These are phyloP conservation scores for Pugionium cornutum DNA, from an alignment of 345 rosid genomes.

Conservation along the genomic window DNA sequence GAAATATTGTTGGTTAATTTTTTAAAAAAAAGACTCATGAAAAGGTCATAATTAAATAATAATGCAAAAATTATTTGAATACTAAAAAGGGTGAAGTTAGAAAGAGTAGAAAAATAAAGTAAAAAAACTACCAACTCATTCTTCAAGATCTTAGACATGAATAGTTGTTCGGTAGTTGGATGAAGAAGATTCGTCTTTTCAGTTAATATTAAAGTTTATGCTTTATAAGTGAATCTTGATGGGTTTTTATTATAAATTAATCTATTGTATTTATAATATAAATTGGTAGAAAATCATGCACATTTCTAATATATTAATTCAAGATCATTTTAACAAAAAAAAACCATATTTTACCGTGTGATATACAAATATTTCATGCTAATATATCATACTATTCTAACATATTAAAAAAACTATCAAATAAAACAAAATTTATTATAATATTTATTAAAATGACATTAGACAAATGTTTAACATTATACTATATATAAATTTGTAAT, in stretches of 20 bases:
- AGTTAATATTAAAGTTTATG: slow-evolving; percentile 18
- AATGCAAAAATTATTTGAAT: neutral
- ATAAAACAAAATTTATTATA: no score
- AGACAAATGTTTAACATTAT: no score
- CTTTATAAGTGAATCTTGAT: slow-evolving; percentile 21
- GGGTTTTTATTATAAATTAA: slow-evolving; percentile 4
- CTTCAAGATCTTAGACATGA: slow-evolving; percentile 18
- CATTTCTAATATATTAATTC: no score
- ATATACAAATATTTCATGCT: no score
- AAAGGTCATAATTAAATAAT: neutral
- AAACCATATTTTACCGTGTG: no score
- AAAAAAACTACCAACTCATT: slow-evolving; percentile 16
- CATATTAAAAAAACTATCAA: no score
- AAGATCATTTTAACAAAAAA: no score
- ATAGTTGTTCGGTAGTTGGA: slow-evolving; percentile 24
- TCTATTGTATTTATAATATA: neutral
- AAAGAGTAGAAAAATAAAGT: neutral
- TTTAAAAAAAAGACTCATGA: neutral
- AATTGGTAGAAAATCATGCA: neutral
- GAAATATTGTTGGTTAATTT: neutral
- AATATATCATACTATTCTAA: no score
- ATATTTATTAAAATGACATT: no score
- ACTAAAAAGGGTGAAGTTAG: neutral
- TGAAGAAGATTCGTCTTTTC: slow-evolving; percentile 18
- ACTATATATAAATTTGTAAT: no score